A percentile compares a stretch with the other conserved stretches of the same genome.
phyloP scores from a whole-genome alignment of 1,284 basidiomycete species.

The Pseudozyma sp. region DNA sequence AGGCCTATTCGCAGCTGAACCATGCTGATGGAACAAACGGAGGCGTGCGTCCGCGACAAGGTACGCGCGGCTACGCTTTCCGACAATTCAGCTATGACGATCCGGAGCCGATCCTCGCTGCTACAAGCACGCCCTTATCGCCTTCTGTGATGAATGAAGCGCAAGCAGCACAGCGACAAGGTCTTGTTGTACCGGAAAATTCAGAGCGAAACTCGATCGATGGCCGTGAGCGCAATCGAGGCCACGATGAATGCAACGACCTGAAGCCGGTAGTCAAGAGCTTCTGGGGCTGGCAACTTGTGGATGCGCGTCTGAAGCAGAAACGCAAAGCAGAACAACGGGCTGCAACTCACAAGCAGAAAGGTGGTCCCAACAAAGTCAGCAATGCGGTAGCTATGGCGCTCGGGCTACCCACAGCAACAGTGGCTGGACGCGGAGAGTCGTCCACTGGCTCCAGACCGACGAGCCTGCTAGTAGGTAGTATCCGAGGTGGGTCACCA shows the following conservation, averaged over 20 bases:
- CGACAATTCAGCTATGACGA: constrained; percentile 48
- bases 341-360: constrained; percentile 14
- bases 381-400: constrained; percentile 41
- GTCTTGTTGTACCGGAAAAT: background rate
- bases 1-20: constrained; percentile 35
- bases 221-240: constrained; percentile 10
- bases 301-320: constrained; percentile 43
- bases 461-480: background rate
- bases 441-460: background rate
- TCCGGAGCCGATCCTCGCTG: constrained; percentile 12
- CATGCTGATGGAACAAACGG: constrained; percentile 21
- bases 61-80: constrained; percentile 37
- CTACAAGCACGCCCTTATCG: background rate
- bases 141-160: background rate
- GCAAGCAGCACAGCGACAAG: background rate
- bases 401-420: constrained; percentile 16
- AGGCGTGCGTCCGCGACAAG: constrained; percentile 35
- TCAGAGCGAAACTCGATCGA: constrained; percentile 11
- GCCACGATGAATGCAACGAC: constrained; percentile 54
- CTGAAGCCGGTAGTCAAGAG: constrained; percentile 50
- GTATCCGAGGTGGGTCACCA: background rate
- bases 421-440: background rate
- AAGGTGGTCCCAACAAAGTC: constrained; percentile 18
- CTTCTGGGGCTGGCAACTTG: constrained; percentile 58
- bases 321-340: constrained; percentile 38